These are phyloP conservation scores for Fusarium buxicola DNA, from an alignment of 2,329 filamentous ascomycete genomes.

Conservation along the genomic window DNA sequence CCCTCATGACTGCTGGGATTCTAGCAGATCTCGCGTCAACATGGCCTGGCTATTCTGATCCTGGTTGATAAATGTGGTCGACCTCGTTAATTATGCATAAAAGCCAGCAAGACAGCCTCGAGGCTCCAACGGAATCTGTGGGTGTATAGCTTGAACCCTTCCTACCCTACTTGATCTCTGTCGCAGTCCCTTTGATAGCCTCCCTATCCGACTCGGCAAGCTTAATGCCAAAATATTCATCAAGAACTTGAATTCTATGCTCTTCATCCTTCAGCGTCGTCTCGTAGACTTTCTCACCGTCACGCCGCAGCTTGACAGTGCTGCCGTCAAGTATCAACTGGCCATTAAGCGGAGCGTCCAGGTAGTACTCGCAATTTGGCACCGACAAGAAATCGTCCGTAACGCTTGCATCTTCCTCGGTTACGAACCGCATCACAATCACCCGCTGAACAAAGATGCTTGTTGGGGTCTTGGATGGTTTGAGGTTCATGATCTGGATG, in stretches of 20 bases:
- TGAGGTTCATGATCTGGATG: slow-evolving; percentile 28
- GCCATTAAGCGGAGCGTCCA: slow-evolving; percentile 46
- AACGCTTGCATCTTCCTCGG: slow-evolving; percentile 56
- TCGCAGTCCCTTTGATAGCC: slow-evolving; percentile 29
- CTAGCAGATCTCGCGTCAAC: neutral
- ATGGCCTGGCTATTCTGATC: no score
- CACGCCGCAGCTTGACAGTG: slow-evolving; percentile 57
- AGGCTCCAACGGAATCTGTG: no score
- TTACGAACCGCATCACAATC: neutral
- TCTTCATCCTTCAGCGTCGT: slow-evolving; percentile 12
- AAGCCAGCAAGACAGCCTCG: no score
- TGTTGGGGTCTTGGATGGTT: slow-evolving; percentile 19
- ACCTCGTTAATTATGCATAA: no score
- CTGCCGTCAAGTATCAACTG: slow-evolving; percentile 57
- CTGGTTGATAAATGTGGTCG: no score
- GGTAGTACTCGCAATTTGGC: slow-evolving; percentile 49
- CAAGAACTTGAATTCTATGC: slow-evolving; percentile 5
- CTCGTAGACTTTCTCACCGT: slow-evolving; percentile 29
- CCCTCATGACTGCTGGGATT: neutral
- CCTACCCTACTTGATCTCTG: no score
- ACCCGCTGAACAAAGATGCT: slow-evolving; percentile 26
- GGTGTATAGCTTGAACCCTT: no score
- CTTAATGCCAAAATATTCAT: slow-evolving; percentile 18
- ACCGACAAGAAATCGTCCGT: slow-evolving; percentile 58
- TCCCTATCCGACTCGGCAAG: slow-evolving; percentile 1